Conservation (phyloP, 2,329 filamentous ascomycete species). For the Myriosclerotinia curreyana region DNA sequence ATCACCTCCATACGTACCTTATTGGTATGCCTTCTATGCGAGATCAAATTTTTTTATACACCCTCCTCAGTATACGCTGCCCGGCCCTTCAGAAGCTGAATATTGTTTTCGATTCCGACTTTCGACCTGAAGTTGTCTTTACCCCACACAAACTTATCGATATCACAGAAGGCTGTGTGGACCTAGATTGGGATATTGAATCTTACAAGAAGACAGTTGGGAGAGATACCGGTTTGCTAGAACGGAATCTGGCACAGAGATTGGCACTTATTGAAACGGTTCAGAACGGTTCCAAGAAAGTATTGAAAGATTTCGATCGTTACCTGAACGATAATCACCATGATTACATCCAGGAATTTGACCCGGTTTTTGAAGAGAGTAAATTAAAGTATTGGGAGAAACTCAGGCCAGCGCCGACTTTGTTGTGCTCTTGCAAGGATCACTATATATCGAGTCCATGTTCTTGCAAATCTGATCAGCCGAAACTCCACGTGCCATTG, state of each 20-base stretch:
- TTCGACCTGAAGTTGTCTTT: too few species aligned
- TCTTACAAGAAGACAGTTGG: too few species aligned
- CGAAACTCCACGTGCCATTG: fast-evolving
- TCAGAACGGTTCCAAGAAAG: fast-evolving
- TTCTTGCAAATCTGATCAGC: background rate
- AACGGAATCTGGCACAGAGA: too few species aligned
- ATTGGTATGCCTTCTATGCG: background rate
- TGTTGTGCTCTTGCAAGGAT: fast-evolving
- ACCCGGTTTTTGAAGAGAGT: too few species aligned
- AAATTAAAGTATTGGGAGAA: background rate
- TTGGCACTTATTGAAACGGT: background rate
- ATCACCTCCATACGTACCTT: too few species aligned
- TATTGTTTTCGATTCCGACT: background rate
- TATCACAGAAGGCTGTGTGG: background rate
- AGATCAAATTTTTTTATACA: background rate
- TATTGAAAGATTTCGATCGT: background rate
- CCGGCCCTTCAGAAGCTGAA: background rate
- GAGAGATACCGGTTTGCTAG: too few species aligned
- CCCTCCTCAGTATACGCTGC: background rate
- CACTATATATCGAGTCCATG: fast-evolving
- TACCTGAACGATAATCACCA: background rate
- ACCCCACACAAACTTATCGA: background rate
- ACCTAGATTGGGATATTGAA: background rate
- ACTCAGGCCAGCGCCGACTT: background rate
- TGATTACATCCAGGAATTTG: too few species aligned